Base-by-base conservation (phyloP, 1,139 yeast genomes). In the Scheffersomyces insectosa region DNA sequence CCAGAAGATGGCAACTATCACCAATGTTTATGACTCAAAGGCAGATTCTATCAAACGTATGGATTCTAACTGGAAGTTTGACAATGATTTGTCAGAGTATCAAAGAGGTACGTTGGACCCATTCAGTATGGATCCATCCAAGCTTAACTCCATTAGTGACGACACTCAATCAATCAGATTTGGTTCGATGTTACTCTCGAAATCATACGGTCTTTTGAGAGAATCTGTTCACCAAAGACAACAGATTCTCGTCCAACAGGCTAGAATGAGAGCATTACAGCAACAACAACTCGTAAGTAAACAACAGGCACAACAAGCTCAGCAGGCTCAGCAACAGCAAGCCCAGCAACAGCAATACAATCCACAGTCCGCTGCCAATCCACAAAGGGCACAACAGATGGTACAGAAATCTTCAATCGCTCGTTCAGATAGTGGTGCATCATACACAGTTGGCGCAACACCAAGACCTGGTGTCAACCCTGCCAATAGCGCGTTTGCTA, bases 141-240 rank as follows among this genome's bases (percentile, higher is more conserved):
- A 80, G 45, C 73, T 90, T 55, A 91, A 90, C 57, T 86, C 88
- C 49, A 88, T 90, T 40, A 82, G 91, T 15, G 87, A 85, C 44
- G 95, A 85, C 43, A 90, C 97, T 0, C 97, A 90, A 65, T 83
- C 88, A 0, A 88, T 91, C 31, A 74, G 97, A 48, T 90, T 91
- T 64, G 97, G 97, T 5, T 83, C 96, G 4, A 89, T 90, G 97
- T 67, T 91, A 36, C 72, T 90, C 38, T 83, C 95, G 4, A 91
- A 91, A 63, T 85, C 97, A 0, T 88, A 87, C 59, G 97, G 86
- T 40, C 66, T 84, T 65, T 63, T 77, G 68, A 60, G 80, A 40
- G 82, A 76, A 52, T 73, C 79, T 9, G 80, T 59, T 60, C 77
- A 72, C 48, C 78, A 73, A 53, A 63, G 74, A 42, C 76, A 70